Base-by-base conservation (phyloP, 768 basidiomycete genomes). In the Suillus subalutaceus region DNA sequence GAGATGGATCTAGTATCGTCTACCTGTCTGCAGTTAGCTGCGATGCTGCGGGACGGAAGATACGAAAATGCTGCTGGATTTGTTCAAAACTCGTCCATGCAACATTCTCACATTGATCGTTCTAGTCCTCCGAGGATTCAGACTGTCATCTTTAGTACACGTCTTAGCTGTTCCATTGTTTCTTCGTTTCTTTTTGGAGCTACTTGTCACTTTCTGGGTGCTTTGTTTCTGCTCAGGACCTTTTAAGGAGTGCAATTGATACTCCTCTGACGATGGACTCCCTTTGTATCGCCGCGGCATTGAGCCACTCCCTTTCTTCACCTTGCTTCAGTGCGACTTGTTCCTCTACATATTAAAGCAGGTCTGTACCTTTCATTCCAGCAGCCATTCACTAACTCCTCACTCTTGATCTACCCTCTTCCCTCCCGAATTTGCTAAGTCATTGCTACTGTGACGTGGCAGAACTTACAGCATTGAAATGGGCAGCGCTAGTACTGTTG, bases 141-240 rank as follows among this genome's bases (percentile, higher is more conserved):
- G 50, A 52, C 50, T 26, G 26, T 26, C 2, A 15, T 23, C 50
- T 26, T 4, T 8, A 18, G 30, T 32, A 20, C 53, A 18, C 4
- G 18, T 32, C 53, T 15, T 52, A 30, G 52, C 26, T 4, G 32
- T 15, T 23, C 58, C 2, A 63, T 43, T 4, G 26, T 32, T 40
- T 20, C 40, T 32, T 18, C 26, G 18, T 12, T 30, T 43, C 43
- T 30, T 20, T 37, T 48, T 52, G 44, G 32, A 62, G 37, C 7
- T 44, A 67, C 46, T 50, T 53, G 9, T 18, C 30, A 10, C 30
- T 30, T 65, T 20, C 23, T n/a, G 20, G 61, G 7, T 23, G 52
- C 37, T 44, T 62, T 53, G 67, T 68, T 61, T 59, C 66, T 50
- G 72, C 72, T 46, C 77, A 76, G 63, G 63, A 69, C 13, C 38